Evolutionary conservation across 305 asterid species (phyloP).

Genomic region (Rubia peregrina): DNA sequence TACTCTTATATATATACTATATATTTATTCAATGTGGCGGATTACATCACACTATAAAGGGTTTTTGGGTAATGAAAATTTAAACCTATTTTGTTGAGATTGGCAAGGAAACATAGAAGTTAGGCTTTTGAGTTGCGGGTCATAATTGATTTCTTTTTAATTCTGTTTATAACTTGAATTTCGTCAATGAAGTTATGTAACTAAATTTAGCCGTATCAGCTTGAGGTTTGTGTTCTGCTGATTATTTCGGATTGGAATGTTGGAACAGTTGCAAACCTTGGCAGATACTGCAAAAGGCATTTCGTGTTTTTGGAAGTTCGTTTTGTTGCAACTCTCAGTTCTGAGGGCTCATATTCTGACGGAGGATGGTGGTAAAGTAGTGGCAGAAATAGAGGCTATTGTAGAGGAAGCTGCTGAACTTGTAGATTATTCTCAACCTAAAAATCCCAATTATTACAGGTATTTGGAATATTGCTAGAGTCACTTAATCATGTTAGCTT

Average conservation of each 20-base stretch:
- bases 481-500: no score
- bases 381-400: constrained; percentile 87
- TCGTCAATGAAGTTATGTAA: not conserved
- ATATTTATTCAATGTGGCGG: not conserved
- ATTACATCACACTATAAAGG: not conserved
- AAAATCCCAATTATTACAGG: no score
- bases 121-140: not conserved
- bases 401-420: constrained; percentile 99
- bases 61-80: no score
- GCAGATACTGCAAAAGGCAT: constrained; percentile 73
- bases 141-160: not conserved
- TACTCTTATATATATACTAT: no score
- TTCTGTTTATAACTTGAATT: not conserved
- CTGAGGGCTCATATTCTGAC: constrained; percentile 58
- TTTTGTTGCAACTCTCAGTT: constrained; percentile 70
- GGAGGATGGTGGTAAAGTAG: constrained; percentile 61
- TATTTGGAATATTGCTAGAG: no score
- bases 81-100: no score
- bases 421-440: constrained; percentile 68
- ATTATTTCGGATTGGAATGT: constrained; percentile 20
- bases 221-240: not conserved
- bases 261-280: constrained; percentile 75
- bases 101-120: no score
- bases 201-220: not conserved
- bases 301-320: constrained; percentile 90